phyloP scores from a whole-genome alignment of 2,329 filamentous ascomycete species.

The Apiospora hydei region DNA sequence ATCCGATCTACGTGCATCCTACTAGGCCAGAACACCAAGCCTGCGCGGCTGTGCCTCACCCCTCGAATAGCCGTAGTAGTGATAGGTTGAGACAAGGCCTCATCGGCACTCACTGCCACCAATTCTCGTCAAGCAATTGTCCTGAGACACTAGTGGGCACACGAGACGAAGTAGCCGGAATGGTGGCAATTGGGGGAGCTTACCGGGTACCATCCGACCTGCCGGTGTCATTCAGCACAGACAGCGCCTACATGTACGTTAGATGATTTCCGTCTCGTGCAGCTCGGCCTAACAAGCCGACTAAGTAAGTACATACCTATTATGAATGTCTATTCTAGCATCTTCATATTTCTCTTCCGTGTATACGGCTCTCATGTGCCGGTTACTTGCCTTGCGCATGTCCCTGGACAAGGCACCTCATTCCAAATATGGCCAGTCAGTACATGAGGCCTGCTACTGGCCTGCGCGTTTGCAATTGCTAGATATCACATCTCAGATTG shows the following conservation, averaged over 20 bases:
- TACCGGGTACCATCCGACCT: neutral
- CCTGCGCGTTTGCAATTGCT: neutral
- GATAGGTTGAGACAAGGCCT: neutral
- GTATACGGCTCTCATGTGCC: neutral
- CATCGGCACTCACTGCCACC: neutral
- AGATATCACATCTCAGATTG: constrained; percentile 12
- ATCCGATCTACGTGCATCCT: neutral
- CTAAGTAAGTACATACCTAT: neutral
- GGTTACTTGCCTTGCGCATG: neutral
- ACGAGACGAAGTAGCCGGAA: neutral
- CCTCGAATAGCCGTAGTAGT: neutral
- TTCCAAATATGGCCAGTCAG: neutral
- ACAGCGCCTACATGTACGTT: neutral
- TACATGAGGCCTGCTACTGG: too few species aligned
- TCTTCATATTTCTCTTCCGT: neutral
- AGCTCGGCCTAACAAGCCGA: neutral
- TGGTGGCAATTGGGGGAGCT: neutral
- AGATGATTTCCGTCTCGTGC: neutral
- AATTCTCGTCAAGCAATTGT: neutral
- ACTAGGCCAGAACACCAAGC: neutral
- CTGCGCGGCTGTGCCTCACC: neutral
- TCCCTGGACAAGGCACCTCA: neutral
- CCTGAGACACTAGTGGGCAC: constrained; percentile 19
- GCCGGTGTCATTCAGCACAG: constrained; percentile 8
- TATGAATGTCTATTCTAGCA: neutral